Conservation (phyloP, 1,139 yeast species). For the Debaryomycetaceae sp. region DNA sequence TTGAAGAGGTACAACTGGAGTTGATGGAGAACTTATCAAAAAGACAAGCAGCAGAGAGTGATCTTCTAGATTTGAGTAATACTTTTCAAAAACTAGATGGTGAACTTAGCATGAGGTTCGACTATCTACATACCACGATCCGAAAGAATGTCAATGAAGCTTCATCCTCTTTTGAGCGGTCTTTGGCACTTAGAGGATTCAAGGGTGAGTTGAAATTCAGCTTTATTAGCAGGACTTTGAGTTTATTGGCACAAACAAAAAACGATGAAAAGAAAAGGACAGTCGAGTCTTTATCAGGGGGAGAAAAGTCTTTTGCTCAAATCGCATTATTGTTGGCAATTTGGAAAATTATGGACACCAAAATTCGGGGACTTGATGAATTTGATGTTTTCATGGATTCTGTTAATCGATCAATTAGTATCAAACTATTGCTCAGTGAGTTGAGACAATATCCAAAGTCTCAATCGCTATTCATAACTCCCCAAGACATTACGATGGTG, state of each 20-base stretch:
- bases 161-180: conserved; percentile 48
- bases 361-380: conserved; percentile 88
- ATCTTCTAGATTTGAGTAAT: conserved; percentile 19
- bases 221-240: conserved; percentile 46
- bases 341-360: conserved; percentile 90
- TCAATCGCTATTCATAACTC: conserved; percentile 91
- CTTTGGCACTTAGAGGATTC: conserved; percentile 68
- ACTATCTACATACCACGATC: conserved; percentile 47
- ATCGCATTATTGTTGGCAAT: conserved; percentile 83
- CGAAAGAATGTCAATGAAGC: conserved; percentile 31
- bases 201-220: conserved; percentile 69
- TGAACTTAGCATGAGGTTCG: conserved; percentile 46
- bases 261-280: conserved; percentile 59
- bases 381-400: conserved; percentile 98
- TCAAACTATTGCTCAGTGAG: conserved; percentile 68
- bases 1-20: conserved; percentile 37
- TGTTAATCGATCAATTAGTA: conserved; percentile 78
- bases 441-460: conserved; percentile 59
- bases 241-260: conserved; percentile 59
- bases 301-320: conserved; percentile 93
- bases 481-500: conserved; percentile 82
- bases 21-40: conserved; percentile 20
- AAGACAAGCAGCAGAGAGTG: conserved; percentile 28
- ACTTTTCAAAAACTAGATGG: conserved; percentile 22
- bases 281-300: conserved; percentile 88